Evolutionary conservation across 2,329 filamentous ascomycete genomes (phyloP).

Genomic region (Claviceps pazoutovae): DNA sequence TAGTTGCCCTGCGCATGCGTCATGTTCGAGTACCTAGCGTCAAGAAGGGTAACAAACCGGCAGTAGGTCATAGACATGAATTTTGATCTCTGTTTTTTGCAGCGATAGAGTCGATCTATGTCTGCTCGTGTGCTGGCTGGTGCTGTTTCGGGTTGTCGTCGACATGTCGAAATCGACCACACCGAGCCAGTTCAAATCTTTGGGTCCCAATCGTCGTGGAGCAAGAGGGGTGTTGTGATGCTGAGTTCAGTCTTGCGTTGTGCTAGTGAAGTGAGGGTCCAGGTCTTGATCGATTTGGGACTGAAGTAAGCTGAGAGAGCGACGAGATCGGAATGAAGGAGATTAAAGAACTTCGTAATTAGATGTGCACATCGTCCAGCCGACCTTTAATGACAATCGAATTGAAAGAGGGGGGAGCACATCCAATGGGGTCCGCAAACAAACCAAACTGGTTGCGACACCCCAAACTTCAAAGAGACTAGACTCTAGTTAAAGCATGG

Average conservation of each 20-base stretch:
- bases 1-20: not conserved
- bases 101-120: slow-evolving; percentile 56
- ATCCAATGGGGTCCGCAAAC: slow-evolving; percentile 1
- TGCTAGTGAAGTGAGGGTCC: not conserved
- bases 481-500: not conserved
- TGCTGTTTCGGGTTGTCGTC: slow-evolving; percentile 14
- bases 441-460: not conserved
- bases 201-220: not conserved
- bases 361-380: not conserved
- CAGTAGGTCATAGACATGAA: slow-evolving; percentile 67
- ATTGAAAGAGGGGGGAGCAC: not conserved
- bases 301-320: not conserved
- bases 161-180: slow-evolving; percentile 11
- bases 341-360: not conserved
- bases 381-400: not conserved
- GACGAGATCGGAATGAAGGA: not conserved
- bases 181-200: not conserved
- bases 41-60: slow-evolving; percentile 34
- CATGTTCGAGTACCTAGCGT: not conserved
- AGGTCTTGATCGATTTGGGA: not conserved
- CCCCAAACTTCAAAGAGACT: not conserved
- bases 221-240: too few species aligned
- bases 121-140: slow-evolving; percentile 14
- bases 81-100: slow-evolving; percentile 58
- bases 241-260: not conserved